Conservation (phyloP, 2,329 filamentous ascomycete species). For the Aspergillus pseudoviridinutans region DNA sequence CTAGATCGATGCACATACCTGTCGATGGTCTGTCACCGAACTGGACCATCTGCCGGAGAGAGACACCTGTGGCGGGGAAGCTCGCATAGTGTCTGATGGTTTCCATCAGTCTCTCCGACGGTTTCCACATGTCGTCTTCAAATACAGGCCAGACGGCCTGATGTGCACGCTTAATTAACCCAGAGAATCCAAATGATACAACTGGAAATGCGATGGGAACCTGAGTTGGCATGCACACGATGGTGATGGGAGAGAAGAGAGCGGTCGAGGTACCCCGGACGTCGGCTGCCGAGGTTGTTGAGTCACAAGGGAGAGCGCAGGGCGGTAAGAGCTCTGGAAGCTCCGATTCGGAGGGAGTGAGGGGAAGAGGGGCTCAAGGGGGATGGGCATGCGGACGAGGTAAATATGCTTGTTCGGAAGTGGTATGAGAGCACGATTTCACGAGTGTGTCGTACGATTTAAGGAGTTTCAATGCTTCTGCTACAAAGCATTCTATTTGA, state of each 20-base stretch:
- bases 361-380: conserved; percentile 2
- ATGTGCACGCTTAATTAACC: conserved; percentile 6
- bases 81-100: conserved; percentile 96
- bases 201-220: background rate
- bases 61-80: conserved; percentile 94
- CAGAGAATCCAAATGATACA: background rate
- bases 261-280: background rate
- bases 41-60: conserved; percentile 97
- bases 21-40: conserved; percentile 92
- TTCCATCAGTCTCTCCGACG: conserved; percentile 84
- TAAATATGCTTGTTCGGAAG: background rate
- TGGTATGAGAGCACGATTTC: background rate
- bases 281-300: background rate
- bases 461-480: background rate
- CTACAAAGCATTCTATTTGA: background rate
- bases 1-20: conserved; percentile 51
- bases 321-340: background rate
- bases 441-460: background rate
- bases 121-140: conserved; percentile 74
- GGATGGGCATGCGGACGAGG: background rate
- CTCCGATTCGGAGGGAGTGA: background rate
- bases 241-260: background rate
- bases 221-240: background rate
- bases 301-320: background rate
- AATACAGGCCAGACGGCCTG: conserved; percentile 28